A percentile compares a stretch with the other conserved stretches of the same genome.
phyloP scores from a whole-genome alignment of 306 rosid species.

The Cercis canadensis region DNA sequence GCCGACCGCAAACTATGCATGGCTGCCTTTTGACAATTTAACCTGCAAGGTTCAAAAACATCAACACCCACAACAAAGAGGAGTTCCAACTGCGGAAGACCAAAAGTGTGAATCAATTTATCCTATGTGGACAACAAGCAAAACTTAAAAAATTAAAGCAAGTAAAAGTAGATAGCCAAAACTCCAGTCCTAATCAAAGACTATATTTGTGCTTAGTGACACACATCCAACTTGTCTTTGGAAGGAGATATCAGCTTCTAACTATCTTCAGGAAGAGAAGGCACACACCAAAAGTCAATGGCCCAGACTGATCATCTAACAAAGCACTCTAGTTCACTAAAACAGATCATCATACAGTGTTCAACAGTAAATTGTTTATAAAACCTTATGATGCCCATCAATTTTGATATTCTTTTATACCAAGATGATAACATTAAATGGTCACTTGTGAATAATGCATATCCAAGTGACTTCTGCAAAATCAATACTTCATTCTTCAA shows the following conservation, averaged over 20 bases:
- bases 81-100: background rate
- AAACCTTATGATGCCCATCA: background rate
- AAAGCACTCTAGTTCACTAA: background rate
- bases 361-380: background rate
- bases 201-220: background rate
- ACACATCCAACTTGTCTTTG: constrained; percentile 20
- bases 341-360: background rate
- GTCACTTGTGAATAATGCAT: background rate
- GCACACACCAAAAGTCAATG: background rate
- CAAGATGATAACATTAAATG: background rate
- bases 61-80: constrained; percentile 13
- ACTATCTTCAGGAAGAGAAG: background rate
- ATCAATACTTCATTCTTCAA: background rate
- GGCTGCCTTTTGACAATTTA: constrained; percentile 91
- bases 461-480: background rate
- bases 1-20: constrained; percentile 87
- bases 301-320: background rate
- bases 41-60: constrained; percentile 51
- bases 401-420: background rate
- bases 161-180: background rate
- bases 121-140: background rate
- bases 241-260: constrained; percentile 26
- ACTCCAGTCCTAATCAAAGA: constrained; percentile 8
- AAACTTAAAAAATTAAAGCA: constrained; percentile 15
- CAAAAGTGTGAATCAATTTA: background rate